Evolutionary conservation across 805 yeast species (phyloP), one percentile per base, ranked within the genome.

Genomic region (Wickerhamiella dianesei): DNA sequence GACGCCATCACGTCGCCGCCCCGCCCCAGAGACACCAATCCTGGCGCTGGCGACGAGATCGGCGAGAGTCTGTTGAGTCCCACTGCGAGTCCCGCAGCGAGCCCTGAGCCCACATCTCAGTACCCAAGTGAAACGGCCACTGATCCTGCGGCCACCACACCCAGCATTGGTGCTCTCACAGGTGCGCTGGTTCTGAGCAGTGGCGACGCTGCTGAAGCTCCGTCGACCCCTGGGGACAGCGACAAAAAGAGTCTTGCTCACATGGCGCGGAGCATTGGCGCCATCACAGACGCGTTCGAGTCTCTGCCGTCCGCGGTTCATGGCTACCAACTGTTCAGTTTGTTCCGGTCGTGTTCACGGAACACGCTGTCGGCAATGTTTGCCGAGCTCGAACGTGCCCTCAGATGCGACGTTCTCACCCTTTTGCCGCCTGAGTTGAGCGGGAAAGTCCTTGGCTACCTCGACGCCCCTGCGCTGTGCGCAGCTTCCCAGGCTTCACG

Each of bases 391-490:
- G 71, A 71, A 22, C 61, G 65, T 4, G 72, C 77, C 9, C 70
- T 92, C 57, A 75, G 77, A 53, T 75, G 89, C 57, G 97, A 92
- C 57, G 64, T 92, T 37, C 61, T 89, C 8, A 59, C 77, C 12
- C 65, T 73, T 42, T 65, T 92, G 25, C 98, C 98, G 0, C 57
- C 75, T 0, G 97, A 92, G 59, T 68, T 92, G 9, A 64, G 84
- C 2, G 67, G 75, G 53, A 73, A 76, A 41, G 77, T 92, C 8
- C 67, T 92, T 45, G 65, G 73, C 2, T 72, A 75, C 48, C 67
- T 89, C 48, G 88, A 84, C 57, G 72, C 74, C 52, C 58, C 66
- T 40, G 75, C 88, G 2, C 68, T 92, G 20, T 66, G 78, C 35
- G 69, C 72, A 8, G 74, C 81, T 13, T 67, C 84, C 3, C 67